These are phyloP conservation scores for Flaveria trinervia DNA, from an alignment of 129 eudicot species.

Conservation along the genomic window DNA sequence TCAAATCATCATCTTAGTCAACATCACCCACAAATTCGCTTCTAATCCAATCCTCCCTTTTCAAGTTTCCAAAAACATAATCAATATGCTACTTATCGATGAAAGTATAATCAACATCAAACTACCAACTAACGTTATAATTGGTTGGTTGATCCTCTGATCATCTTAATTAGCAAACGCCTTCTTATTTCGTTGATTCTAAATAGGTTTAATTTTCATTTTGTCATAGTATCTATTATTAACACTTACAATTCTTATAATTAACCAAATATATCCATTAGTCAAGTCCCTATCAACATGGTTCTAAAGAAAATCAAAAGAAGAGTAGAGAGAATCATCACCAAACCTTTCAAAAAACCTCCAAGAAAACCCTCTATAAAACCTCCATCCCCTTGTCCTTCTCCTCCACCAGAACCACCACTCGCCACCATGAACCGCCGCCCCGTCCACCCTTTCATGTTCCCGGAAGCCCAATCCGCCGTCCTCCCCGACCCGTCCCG, in stretches of 20 bases:
- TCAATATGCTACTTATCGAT: neutral
- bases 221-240: neutral
- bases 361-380: constrained; percentile 35
- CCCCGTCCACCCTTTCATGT: constrained; percentile 52
- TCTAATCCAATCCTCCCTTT: constrained; percentile 37
- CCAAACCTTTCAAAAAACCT: constrained; percentile 66
- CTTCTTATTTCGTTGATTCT: neutral
- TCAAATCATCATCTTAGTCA: constrained; percentile 18
- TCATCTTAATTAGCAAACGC: neutral
- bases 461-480: constrained; percentile 66
- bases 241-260: neutral
- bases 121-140: neutral
- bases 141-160: neutral
- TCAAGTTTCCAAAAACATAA: constrained; percentile 13
- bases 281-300: constrained; percentile 32
- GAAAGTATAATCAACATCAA: neutral
- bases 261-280: constrained; percentile 4
- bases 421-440: constrained; percentile 32
- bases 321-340: constrained; percentile 48
- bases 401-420: constrained; percentile 53
- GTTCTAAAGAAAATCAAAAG: constrained; percentile 58
- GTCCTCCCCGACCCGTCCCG: constrained; percentile 80
- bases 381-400: constrained; percentile 30
- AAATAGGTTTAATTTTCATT: neutral
- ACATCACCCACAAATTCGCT: constrained; percentile 23